Evolutionary conservation across 768 basidiomycete species (phyloP).

Genomic region (Rhodotorula kratochvilovae): DNA sequence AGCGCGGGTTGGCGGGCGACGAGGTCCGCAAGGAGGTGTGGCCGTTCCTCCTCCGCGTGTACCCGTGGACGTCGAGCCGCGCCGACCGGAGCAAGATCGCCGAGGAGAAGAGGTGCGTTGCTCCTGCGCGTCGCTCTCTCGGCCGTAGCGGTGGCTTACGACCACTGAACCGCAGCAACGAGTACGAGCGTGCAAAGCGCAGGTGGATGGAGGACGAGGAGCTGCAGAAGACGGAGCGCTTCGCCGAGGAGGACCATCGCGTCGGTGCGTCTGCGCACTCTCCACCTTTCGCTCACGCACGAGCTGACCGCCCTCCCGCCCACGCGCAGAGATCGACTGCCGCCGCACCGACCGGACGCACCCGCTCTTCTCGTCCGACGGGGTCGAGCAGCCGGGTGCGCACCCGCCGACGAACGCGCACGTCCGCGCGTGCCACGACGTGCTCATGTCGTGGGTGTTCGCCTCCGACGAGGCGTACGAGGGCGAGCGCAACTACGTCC

Average conservation of each 20-base stretch:
- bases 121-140: no score
- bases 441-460: slow-evolving; percentile 74
- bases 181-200: slow-evolving; percentile 66
- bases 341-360: slow-evolving; percentile 93
- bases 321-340: slow-evolving; percentile 85
- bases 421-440: slow-evolving; percentile 76
- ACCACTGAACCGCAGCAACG: slow-evolving; percentile 54
- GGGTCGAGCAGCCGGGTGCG: slow-evolving; percentile 57
- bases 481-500: slow-evolving; percentile 64
- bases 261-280: slow-evolving; percentile 29
- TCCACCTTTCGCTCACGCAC: background rate
- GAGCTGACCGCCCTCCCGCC: slow-evolving; percentile 5
- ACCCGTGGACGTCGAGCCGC: slow-evolving; percentile 69
- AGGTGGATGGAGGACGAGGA: slow-evolving; percentile 81
- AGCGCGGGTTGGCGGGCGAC: slow-evolving; percentile 60
- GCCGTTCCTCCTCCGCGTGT: slow-evolving; percentile 83
- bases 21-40: slow-evolving; percentile 71
- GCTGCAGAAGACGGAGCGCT: slow-evolving; percentile 71
- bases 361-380: slow-evolving; percentile 64
- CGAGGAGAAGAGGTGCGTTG: slow-evolving; percentile 57
- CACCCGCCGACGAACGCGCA: slow-evolving; percentile 88
- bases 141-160: background rate
- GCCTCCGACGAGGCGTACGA: slow-evolving; percentile 1
- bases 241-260: slow-evolving; percentile 64
- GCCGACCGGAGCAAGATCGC: slow-evolving; percentile 61